These are phyloP conservation scores for Scheffersomyces coipomensis DNA, from an alignment of 805 yeast species.

Conservation along the genomic window DNA sequence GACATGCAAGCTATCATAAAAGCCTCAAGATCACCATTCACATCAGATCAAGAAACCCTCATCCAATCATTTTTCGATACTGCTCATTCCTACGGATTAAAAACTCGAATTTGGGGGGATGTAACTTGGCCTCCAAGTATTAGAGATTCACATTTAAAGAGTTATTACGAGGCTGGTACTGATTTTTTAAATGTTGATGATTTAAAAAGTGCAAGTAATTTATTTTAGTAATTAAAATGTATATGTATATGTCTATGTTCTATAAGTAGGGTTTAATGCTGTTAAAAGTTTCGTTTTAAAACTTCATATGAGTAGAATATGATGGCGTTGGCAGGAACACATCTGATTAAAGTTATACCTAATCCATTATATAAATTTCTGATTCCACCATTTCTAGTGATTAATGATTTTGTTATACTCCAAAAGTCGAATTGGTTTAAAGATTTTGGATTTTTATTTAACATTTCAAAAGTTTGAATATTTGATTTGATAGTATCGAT, in stretches of 20 bases:
- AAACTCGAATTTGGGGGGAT: constrained; percentile 70
- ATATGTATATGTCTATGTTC: constrained; percentile 2
- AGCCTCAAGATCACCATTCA: constrained; percentile 19
- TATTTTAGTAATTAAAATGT: constrained; percentile 4
- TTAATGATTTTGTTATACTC: constrained; percentile 7
- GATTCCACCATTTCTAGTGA: constrained; percentile 53
- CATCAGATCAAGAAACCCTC: constrained; percentile 23
- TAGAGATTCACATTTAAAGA: constrained; percentile 48
- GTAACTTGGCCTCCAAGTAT: constrained; percentile 60
- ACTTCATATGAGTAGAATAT: constrained; percentile 80
- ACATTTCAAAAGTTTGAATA: constrained; percentile 62
- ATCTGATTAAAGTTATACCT: constrained; percentile 75
- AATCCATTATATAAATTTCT: constrained; percentile 79
- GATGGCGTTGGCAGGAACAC: constrained; percentile 87
- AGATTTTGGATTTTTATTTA: constrained; percentile 6
- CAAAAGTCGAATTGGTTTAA: constrained; percentile 3
- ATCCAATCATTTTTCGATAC: constrained; percentile 25
- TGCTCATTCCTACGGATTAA: constrained; percentile 52
- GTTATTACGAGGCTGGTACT: constrained; percentile 45
- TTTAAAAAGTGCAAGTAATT: constrained; percentile 36
- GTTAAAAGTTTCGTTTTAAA: constrained; percentile 36
- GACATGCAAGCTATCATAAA: constrained; percentile 8
- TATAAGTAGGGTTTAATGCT: not conserved
- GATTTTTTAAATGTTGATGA: constrained; percentile 68
- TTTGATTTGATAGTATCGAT: constrained; percentile 87